Evolutionary conservation across 2,329 filamentous ascomycete species (phyloP).

Genomic region (Ilyonectria robusta): DNA sequence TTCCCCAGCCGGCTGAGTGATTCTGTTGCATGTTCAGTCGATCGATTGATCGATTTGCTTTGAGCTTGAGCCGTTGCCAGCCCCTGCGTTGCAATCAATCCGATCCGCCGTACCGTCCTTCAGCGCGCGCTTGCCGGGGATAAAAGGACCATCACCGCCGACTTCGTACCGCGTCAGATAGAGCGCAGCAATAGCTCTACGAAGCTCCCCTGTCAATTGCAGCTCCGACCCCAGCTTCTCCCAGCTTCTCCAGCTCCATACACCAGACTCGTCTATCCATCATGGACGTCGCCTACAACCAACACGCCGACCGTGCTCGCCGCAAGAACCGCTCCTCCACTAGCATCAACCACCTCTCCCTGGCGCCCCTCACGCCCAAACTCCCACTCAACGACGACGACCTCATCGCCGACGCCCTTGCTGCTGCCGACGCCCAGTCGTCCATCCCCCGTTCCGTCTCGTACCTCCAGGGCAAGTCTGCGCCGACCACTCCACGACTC

Average conservation of each 20-base stretch:
- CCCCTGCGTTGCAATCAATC: conserved; percentile 7
- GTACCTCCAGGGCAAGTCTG: conserved; percentile 74
- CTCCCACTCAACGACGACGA: conserved; percentile 71
- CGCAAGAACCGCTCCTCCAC: conserved; percentile 72
- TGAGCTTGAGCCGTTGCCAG: conserved; percentile 6
- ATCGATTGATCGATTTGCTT: conserved; percentile 23
- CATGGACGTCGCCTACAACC: conserved; percentile 74
- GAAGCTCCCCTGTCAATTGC: neutral
- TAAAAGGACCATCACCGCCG: conserved; percentile 3
- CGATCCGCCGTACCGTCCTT: conserved; percentile 1
- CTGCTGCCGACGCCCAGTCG: conserved; percentile 41
- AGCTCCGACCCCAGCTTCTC: neutral
- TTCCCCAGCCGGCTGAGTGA: conserved; percentile 23
- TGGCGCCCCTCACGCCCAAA: conserved; percentile 75
- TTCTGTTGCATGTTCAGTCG: conserved; percentile 4
- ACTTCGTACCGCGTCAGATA: neutral
- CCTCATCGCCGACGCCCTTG: conserved; percentile 55
- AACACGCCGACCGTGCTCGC: conserved; percentile 69
- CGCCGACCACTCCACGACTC: conserved; percentile 75
- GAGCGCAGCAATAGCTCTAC: neutral
- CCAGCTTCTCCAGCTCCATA: neutral
- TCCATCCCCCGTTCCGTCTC: conserved; percentile 55
- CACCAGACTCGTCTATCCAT: conserved; percentile 8
- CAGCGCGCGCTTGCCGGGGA: conserved; percentile 16
- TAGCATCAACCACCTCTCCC: conserved; percentile 72